Evolutionary conservation across 768 basidiomycete genomes (phyloP).

Genomic region (Pleurotus pulmonarius): DNA sequence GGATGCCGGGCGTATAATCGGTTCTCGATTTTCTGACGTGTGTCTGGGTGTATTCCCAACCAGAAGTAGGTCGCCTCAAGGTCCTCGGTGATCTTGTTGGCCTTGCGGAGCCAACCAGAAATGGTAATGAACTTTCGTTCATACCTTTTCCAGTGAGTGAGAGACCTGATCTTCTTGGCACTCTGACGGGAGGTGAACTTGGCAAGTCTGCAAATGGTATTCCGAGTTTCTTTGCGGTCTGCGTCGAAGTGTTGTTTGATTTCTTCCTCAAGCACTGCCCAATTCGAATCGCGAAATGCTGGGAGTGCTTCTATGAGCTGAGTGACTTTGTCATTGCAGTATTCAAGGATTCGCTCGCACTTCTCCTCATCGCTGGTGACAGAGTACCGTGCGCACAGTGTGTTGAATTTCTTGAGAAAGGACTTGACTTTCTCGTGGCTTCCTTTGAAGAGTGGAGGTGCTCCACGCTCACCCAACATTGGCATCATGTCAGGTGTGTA

Average conservation of each 20-base stretch:
- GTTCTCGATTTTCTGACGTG: neutral
- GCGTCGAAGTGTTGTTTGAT: constrained; percentile 1
- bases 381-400: no score
- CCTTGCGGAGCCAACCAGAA: constrained; percentile 9
- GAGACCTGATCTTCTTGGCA: neutral
- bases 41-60: constrained; percentile 6
- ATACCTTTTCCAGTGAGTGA: constrained; percentile 11
- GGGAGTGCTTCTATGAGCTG: no score
- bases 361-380: no score
- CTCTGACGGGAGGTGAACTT: neutral
- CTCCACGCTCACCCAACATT: no score
- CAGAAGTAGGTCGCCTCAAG: constrained; percentile 11
- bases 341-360: no score
- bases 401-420: no score
- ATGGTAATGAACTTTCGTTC: constrained; percentile 7
- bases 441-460: no score
- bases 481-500: no score
- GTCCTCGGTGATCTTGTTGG: constrained; percentile 7
- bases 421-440: no score
- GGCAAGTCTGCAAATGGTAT: neutral
- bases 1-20: no score
- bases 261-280: neutral
- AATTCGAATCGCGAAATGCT: neutral
- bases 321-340: no score
- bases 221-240: neutral